Conservation (phyloP, 2,329 filamentous ascomycete species). For the Ophiostoma australiae region DNA sequence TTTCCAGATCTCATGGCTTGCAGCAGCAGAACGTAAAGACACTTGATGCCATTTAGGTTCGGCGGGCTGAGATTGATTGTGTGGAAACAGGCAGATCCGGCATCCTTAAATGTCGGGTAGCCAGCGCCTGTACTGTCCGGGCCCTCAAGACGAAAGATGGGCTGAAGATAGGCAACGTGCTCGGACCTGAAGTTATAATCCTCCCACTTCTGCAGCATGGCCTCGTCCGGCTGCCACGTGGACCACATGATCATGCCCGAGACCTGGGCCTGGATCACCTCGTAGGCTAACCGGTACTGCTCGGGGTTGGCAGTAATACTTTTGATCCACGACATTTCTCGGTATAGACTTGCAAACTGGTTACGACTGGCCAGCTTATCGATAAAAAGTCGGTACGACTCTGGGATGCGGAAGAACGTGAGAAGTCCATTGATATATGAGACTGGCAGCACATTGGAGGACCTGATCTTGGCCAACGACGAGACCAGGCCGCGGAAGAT, state of each 20-base stretch:
- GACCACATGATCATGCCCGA: slow-evolving; percentile 25
- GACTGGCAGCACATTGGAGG: slow-evolving; percentile 22
- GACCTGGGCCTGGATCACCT: slow-evolving; percentile 25
- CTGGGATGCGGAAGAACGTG: slow-evolving; percentile 20
- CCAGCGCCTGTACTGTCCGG: slow-evolving; percentile 27
- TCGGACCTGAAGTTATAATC: slow-evolving; percentile 23
- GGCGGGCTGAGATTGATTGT: slow-evolving; percentile 20
- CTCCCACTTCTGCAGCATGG: slow-evolving; percentile 28
- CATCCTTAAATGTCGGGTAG: slow-evolving; percentile 25
- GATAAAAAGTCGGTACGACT: slow-evolving; percentile 14
- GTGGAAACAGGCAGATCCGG: slow-evolving; percentile 25
- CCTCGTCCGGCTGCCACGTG: slow-evolving; percentile 29
- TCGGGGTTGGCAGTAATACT: slow-evolving; percentile 29
- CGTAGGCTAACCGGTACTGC: slow-evolving; percentile 37
- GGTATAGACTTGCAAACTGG: slow-evolving; percentile 20
- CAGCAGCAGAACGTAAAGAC: slow-evolving; percentile 24
- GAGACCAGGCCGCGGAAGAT: slow-evolving; percentile 20
- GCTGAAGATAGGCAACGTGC: slow-evolving; percentile 24
- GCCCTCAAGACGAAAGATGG: slow-evolving; percentile 29
- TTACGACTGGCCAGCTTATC: slow-evolving; percentile 5
- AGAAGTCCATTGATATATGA: slow-evolving; percentile 25
- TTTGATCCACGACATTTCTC: slow-evolving; percentile 20
- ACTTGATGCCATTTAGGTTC: slow-evolving; percentile 20
- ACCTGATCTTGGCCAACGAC: slow-evolving; percentile 14
- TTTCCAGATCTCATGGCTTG: slow-evolving; percentile 24